A percentile compares a stretch with the other conserved stretches of the same genome.
phyloP scores from a whole-genome alignment of 2,329 filamentous ascomycete species.

The Dothidotthia symphoricarpi region DNA sequence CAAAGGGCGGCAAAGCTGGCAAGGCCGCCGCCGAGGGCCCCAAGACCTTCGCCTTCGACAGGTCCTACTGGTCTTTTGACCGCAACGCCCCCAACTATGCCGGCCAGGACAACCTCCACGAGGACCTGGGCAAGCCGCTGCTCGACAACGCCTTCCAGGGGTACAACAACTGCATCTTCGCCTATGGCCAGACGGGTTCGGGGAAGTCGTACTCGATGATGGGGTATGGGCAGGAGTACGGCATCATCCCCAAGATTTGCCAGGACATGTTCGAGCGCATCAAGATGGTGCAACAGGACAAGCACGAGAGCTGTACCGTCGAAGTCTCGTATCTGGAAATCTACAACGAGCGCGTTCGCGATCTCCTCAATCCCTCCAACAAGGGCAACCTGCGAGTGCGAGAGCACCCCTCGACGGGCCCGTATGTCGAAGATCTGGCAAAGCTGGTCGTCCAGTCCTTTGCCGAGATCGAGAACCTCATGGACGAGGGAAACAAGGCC shows the following conservation, averaged over 20 bases:
- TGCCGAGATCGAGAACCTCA: conserved; percentile 91
- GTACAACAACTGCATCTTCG: conserved; percentile 99
- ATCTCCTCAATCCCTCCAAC: conserved; percentile 89
- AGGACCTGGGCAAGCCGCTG: conserved; percentile 82
- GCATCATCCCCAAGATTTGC: conserved; percentile 95
- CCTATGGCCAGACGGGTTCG: conserved; percentile 96
- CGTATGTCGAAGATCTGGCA: conserved; percentile 96
- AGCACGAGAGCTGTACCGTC: conserved; percentile 81
- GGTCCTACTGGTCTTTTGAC: conserved; percentile 97
- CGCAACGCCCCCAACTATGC: conserved; percentile 78
- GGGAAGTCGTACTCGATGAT: conserved; percentile 99
- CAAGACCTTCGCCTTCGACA: conserved; percentile 93
- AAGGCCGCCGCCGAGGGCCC: conserved; percentile 64
- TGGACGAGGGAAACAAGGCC: conserved; percentile 99
- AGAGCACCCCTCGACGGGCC: conserved; percentile 95
- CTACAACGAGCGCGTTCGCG: conserved; percentile 96
- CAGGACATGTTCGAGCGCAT: conserved; percentile 97
- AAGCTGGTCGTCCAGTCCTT: conserved; percentile 94
- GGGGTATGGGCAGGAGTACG: conserved; percentile 94
- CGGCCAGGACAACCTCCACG: conserved; percentile 83
- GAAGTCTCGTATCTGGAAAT: conserved; percentile 99
- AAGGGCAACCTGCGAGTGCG: conserved; percentile 96
- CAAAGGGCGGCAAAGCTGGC: conserved; percentile 59
- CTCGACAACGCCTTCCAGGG: conserved; percentile 97
- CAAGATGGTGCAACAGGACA: conserved; percentile 66